Base-by-base conservation (phyloP, 1,284 basidiomycete species). In the Melampsora medusae region DNA sequence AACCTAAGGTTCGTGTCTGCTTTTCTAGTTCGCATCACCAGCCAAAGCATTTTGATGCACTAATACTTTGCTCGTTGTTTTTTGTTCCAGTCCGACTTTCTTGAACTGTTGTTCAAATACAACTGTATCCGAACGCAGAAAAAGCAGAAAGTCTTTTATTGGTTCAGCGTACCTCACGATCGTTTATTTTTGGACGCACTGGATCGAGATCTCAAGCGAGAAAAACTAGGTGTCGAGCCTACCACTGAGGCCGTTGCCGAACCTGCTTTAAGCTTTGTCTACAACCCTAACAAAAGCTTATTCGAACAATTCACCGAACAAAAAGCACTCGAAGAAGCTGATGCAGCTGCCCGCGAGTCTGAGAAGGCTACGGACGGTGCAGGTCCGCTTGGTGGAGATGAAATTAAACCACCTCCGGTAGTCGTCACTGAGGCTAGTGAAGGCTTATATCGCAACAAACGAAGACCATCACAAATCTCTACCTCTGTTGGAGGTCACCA, bases 91-190 rank as follows among this genome's bases (percentile, higher is more conserved):
- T 91, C 90, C n/a, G 90, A 90, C n/a, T 90, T 93, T 86, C 86
- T 97, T 19, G 92, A 96, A 81, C 86, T 94, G 46, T 85, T 97
- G 17, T 96, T 95, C 88, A 93, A 93, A 83, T 93, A 92, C 80
- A 92, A 93, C 81, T 94, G 92, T 83, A 95, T 97, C 78, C 89
- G 93, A 59, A 96, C 93, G 0, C 93, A 96, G 83, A 97, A 96
- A 86, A 95, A 95, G 85, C 93, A 94, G 85, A 93, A 93, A 82
- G 91, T 92, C 28, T 96, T 95, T 81, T 94, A 92, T 83, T 96
- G 93, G 92, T 91, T 66, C 48, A 68, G 77, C 49, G 66, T 71
- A 16, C 66, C 69, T 25, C 64, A 73, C 61, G 93, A 96, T 83
- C 90, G 93, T n/a, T 89, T 96, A 68, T 95, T 96, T 86, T 88